A percentile compares a stretch with the other conserved stretches of the same genome.
These are phyloP conservation scores for Echium plantagineum DNA, from an alignment of 257 asterid genomes.

Conservation along the genomic window DNA sequence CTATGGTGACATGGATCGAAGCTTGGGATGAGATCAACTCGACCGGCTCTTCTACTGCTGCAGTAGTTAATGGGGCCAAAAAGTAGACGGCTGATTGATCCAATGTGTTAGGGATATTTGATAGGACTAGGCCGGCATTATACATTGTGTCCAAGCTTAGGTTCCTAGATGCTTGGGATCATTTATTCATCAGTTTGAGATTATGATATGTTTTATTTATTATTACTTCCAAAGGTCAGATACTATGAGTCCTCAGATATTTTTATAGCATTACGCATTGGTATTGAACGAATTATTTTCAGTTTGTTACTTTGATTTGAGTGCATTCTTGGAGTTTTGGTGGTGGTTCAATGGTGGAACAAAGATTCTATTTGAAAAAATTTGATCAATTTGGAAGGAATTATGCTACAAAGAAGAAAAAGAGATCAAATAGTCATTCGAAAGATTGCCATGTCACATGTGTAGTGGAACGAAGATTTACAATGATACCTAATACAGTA, in stretches of 20 bases:
- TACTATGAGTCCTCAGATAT: too few relatives aligned
- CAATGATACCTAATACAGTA: too few relatives aligned
- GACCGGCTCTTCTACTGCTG: constrained; percentile 13
- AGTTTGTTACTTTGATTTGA: too few relatives aligned
- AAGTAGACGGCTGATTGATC: neutral
- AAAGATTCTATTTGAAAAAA: too few relatives aligned
- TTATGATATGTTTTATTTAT: neutral
- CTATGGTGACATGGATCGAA: constrained; percentile 61
- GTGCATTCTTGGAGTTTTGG: neutral
- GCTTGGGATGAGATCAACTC: constrained; percentile 54
- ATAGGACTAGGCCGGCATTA: neutral
- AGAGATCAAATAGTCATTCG: too few relatives aligned
- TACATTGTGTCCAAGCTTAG: neutral
- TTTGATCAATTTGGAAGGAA: too few relatives aligned
- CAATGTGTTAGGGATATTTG: neutral
- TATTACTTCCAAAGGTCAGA: neutral
- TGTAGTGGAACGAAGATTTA: too few relatives aligned
- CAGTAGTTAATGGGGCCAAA: constrained; percentile 1
- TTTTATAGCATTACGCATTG: neutral
- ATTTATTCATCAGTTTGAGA: neutral
- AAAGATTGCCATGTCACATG: too few relatives aligned
- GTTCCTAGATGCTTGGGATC: neutral
- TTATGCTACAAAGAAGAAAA: too few relatives aligned
- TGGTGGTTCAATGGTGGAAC: too few relatives aligned
- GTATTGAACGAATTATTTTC: too few relatives aligned